A percentile compares a stretch with the other conserved stretches of the same genome.
Conservation (phyloP, 2,329 filamentous ascomycete genomes). For the Aspergillus sp. region DNA sequence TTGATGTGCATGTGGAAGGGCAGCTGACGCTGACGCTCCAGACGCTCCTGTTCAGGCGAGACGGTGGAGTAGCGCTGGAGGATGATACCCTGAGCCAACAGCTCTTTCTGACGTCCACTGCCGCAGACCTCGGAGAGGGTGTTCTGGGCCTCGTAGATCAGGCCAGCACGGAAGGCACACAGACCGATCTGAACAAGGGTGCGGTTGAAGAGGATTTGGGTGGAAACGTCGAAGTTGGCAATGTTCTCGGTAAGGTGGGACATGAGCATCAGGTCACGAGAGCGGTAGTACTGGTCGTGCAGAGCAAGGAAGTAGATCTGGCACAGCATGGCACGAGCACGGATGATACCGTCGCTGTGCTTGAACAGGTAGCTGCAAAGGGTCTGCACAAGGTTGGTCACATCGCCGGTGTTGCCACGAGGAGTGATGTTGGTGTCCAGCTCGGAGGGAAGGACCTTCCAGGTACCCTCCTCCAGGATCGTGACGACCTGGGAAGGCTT, state of each 20-base stretch:
- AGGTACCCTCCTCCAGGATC: conserved; percentile 91
- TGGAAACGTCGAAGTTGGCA: conserved; percentile 91
- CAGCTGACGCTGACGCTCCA: conserved; percentile 95
- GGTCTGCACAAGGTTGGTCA: conserved; percentile 72
- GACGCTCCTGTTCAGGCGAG: conserved; percentile 93
- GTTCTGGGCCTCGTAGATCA: conserved; percentile 96
- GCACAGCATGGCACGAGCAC: conserved; percentile 94
- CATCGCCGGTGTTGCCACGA: conserved; percentile 67
- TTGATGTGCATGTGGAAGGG: conserved; percentile 99
- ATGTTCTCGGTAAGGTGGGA: conserved; percentile 98
- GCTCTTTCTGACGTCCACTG: conserved; percentile 95
- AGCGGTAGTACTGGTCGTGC: conserved; percentile 96
- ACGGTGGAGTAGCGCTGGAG: conserved; percentile 97
- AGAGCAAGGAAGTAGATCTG: conserved; percentile 98
- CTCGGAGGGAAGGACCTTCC: conserved; percentile 72
- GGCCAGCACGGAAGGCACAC: conserved; percentile 94
- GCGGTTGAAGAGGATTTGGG: conserved; percentile 97
- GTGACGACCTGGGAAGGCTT: conserved; percentile 93
- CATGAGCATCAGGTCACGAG: conserved; percentile 99
- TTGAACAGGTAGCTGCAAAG: conserved; percentile 95
- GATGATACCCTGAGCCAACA: conserved; percentile 96
- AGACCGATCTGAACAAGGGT: conserved; percentile 97
- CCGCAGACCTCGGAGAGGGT: conserved; percentile 98
- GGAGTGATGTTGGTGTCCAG: conserved; percentile 82
- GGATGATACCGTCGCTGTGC: conserved; percentile 92